These are phyloP conservation scores for Wickerhamiella musiphila DNA, from an alignment of 805 yeast genomes.

Conservation along the genomic window DNA sequence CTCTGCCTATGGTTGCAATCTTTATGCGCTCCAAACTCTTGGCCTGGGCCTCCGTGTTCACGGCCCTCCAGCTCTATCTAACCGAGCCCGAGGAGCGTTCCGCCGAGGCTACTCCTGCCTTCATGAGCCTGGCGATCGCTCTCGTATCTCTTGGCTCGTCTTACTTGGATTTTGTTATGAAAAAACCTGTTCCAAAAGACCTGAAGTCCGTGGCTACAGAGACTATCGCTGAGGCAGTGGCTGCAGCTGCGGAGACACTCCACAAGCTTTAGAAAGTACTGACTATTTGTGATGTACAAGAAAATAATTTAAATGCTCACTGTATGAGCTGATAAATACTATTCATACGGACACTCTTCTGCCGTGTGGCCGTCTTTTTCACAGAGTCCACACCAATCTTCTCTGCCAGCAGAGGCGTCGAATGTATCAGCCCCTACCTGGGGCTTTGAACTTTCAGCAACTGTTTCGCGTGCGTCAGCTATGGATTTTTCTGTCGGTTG, in stretches of 20 bases:
- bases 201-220: background rate
- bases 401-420: constrained; percentile 62
- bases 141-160: constrained; percentile 19
- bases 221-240: constrained; percentile 1
- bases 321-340: no score
- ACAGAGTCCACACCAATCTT: constrained; percentile 83
- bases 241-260: constrained; percentile 1
- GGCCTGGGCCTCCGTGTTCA: constrained; percentile 23
- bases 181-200: constrained; percentile 9
- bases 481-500: no score
- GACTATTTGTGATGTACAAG: background rate
- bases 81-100: constrained; percentile 17
- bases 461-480: no score
- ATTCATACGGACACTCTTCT: constrained; percentile 73
- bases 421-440: constrained; percentile 4
- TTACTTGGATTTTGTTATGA: constrained; percentile 22
- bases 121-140: constrained; percentile 17
- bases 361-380: constrained; percentile 82
- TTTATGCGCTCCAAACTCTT: constrained; percentile 22
- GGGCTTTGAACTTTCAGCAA: no score
- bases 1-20: constrained; percentile 25
- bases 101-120: constrained; percentile 16
- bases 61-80: constrained; percentile 20
- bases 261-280: background rate
- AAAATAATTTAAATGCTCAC: constrained; percentile 23